Base-by-base conservation (phyloP, 225 moss, liverwort and hornwort species). In the Pseudisothecium myosuroides region DNA sequence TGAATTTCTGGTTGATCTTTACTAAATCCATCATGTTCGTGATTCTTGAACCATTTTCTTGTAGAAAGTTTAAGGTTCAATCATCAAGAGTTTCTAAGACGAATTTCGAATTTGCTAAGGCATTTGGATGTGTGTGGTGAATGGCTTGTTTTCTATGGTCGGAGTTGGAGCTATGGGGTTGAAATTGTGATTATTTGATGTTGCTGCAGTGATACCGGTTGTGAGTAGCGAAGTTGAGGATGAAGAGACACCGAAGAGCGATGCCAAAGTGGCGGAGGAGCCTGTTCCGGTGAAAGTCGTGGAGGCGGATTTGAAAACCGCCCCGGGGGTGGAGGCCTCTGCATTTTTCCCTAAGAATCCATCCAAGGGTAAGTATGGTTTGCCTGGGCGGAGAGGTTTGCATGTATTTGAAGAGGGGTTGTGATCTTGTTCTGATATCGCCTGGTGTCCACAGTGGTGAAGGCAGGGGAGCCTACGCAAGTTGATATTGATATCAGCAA, bases 401-500 rank as follows among this genome's bases (percentile, higher is more conserved):
- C 49, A 50, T 84, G 55, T 77, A 43, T 26, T 13, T 59, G 14
- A 20, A 61, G 39, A 76, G 34, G 23, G 54, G 54, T 24, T 75
- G 29, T 49, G 75, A 49, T 31, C 49, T 49, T 50, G 34, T 65
- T 84, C 84, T 89, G 62, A 85, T 71, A 6, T 55, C 10, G 39
- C 19, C 41, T 83, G 72, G 47, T 76, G 55, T 77, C 74, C 56
- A 71, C 95, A 98, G 97, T 93, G 63, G 93, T 97, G 84, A 93
- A 92, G 75, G 97, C 97, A 58, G 98, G 98, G 89, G 96, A 96
- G 83, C 92, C 94, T 32, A 91, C 96, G 10, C 94, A 95, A 77
- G 21, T 99, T 52, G 91, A 96, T 27, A 90, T 99, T 24, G 96
- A 96, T 73, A 93, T 99, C 76, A 96, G 92, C 86, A 99, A 99